phyloP scores from a whole-genome alignment of 345 rosid species.

The Triadica sebifera region DNA sequence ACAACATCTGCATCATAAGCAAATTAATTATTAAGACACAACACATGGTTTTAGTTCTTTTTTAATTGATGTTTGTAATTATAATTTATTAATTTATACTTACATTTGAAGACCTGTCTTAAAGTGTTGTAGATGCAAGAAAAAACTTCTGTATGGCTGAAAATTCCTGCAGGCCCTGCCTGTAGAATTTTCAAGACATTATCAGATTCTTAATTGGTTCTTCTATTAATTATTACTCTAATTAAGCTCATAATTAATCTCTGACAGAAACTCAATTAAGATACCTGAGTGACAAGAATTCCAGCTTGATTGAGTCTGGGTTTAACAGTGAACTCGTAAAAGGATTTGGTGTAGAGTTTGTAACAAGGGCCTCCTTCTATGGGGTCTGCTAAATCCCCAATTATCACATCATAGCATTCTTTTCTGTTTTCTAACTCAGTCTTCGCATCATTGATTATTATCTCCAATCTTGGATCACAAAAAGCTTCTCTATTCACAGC shows the following conservation, averaged over 20 bases:
- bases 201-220: too few relatives aligned
- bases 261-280: background rate
- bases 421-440: conserved; percentile 47
- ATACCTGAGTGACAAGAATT: conserved; percentile 62
- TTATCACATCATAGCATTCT: conserved; percentile 50
- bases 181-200: conserved; percentile 14
- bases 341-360: conserved; percentile 60
- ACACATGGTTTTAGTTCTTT: too few relatives aligned
- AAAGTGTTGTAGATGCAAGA: conserved; percentile 61
- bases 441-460: conserved; percentile 62
- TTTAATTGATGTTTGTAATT: too few relatives aligned
- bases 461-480: conserved; percentile 42
- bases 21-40: background rate
- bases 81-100: conserved; percentile 2
- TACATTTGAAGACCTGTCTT: conserved; percentile 61
- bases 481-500: conserved; percentile 52
- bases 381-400: conserved; percentile 73
- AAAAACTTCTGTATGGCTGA: conserved; percentile 66
- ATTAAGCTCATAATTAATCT: background rate
- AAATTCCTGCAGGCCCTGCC: conserved; percentile 79
- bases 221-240: too few relatives aligned
- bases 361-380: conserved; percentile 72
- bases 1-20: conserved; percentile 48
- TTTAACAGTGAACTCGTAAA: conserved; percentile 49
- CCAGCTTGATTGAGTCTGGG: conserved; percentile 50